Conservation (phyloP, 148 eudicot genomes). For the Simmondsia chinensis region DNA sequence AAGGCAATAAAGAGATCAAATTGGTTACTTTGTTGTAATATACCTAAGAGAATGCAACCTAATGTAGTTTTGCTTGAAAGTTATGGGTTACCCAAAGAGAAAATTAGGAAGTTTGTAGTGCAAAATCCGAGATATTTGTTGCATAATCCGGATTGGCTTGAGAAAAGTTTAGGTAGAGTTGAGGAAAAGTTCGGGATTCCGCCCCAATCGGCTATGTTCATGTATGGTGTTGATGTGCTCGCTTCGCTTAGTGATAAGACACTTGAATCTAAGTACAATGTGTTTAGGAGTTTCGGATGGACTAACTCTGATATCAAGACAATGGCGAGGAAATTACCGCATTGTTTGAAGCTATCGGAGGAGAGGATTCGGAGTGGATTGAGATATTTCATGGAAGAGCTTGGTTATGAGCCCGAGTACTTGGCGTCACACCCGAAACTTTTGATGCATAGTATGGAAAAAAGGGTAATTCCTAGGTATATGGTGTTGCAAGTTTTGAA, state of each 20-base stretch:
- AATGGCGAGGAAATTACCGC: constrained; percentile 9
- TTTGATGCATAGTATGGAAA: constrained; percentile 15
- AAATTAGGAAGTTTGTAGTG: constrained; percentile 8
- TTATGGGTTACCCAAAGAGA: constrained; percentile 13
- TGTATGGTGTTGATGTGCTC: constrained; percentile 9
- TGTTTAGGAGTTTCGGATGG: constrained; percentile 32
- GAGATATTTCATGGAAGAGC: constrained; percentile 20
- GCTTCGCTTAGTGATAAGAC: constrained; percentile 10
- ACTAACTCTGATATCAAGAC: constrained; percentile 16
- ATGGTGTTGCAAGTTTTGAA: constrained; percentile 9
- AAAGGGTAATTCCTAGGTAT: constrained; percentile 20
- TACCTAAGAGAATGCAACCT: neutral
- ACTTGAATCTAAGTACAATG: constrained; percentile 5
- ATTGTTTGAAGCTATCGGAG: constrained; percentile 16
- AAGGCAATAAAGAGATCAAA: constrained; percentile 8
- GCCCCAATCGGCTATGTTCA: constrained; percentile 3
- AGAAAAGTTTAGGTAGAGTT: constrained; percentile 3
- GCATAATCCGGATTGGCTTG: constrained; percentile 5
- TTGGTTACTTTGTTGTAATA: constrained; percentile 8
- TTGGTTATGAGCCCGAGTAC: constrained; percentile 19
- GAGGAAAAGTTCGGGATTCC: constrained; percentile 17
- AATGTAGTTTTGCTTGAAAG: constrained; percentile 12
- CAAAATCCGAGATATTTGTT: constrained; percentile 6
- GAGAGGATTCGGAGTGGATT: constrained; percentile 3
- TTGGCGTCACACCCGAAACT: constrained; percentile 14